A percentile compares a stretch with the other conserved stretches of the same genome.
Evolutionary conservation across 1,139 yeast species (phyloP).

Genomic region (Candida anutae): DNA sequence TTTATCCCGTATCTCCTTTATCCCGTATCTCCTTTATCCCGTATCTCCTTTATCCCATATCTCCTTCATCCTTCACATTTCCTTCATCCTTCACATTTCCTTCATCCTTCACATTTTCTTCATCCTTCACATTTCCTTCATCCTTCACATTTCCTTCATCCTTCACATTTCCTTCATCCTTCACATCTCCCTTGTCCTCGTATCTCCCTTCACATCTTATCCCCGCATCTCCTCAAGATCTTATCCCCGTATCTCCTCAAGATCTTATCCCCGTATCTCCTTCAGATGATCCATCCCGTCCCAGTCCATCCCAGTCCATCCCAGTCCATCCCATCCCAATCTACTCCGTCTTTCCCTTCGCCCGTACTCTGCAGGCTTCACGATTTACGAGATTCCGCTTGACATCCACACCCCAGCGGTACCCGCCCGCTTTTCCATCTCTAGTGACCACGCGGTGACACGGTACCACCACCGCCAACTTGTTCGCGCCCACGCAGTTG

Average conservation of each 20-base stretch:
- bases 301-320: too few relatives aligned
- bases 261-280: background rate
- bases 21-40: background rate
- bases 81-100: too few relatives aligned
- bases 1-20: background rate
- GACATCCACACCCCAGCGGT: conserved; percentile 15
- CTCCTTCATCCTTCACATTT: background rate
- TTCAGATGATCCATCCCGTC: background rate
- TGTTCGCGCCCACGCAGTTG: conserved; percentile 17
- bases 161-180: too few relatives aligned
- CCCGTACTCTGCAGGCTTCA: conserved; percentile 5
- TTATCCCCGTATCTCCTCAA: too few relatives aligned
- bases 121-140: too few relatives aligned
- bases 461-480: conserved; percentile 17
- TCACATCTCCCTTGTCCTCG: too few relatives aligned
- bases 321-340: background rate
- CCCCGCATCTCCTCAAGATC: too few relatives aligned
- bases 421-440: conserved; percentile 13
- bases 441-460: conserved; percentile 18
- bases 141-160: too few relatives aligned
- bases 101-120: too few relatives aligned
- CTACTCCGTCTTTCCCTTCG: conserved; percentile 1
- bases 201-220: too few relatives aligned
- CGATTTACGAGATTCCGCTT: conserved; percentile 9
- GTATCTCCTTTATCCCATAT: background rate